Conservation (phyloP, 306 rosid genomes). For the Sicyos baderoa region DNA sequence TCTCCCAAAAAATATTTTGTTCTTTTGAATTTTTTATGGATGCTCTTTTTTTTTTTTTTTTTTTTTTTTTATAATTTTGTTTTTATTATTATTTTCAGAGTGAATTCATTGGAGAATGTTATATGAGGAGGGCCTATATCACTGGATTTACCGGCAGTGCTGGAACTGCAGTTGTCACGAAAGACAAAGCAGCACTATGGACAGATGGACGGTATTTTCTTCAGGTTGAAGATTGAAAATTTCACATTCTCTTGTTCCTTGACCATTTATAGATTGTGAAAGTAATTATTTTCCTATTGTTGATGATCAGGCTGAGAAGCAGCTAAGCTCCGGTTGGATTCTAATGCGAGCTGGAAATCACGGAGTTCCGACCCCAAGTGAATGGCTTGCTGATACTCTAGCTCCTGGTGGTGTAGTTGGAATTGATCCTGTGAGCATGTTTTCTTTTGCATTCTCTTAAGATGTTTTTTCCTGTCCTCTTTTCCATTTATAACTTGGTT, state of each 20-base stretch:
- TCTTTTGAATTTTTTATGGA: neutral
- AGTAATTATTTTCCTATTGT: neutral
- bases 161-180: conserved; percentile 86
- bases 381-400: conserved; percentile 84
- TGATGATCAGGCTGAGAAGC: conserved; percentile 74
- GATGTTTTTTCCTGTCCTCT: neutral
- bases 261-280: conserved; percentile 1
- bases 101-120: conserved; percentile 92
- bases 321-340: conserved; percentile 76
- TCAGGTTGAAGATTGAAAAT: conserved; percentile 41
- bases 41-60: neutral
- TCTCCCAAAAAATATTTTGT: too few relatives aligned
- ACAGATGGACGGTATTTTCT: conserved; percentile 97
- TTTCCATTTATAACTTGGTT: neutral
- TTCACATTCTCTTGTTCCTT: neutral
- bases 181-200: conserved; percentile 92
- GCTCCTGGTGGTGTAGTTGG: conserved; percentile 86
- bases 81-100: conserved; percentile 50
- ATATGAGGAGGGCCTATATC: conserved; percentile 66
- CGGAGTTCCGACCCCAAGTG: conserved; percentile 73
- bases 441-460: conserved; percentile 5
- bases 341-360: conserved; percentile 87
- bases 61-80: too few relatives aligned
- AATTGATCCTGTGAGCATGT: conserved; percentile 86
- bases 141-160: conserved; percentile 91